A percentile compares a stretch with the other conserved stretches of the same genome.
These are phyloP conservation scores for Beauveria brongniartii DNA, from an alignment of 2,329 filamentous ascomycete genomes.

Conservation along the genomic window DNA sequence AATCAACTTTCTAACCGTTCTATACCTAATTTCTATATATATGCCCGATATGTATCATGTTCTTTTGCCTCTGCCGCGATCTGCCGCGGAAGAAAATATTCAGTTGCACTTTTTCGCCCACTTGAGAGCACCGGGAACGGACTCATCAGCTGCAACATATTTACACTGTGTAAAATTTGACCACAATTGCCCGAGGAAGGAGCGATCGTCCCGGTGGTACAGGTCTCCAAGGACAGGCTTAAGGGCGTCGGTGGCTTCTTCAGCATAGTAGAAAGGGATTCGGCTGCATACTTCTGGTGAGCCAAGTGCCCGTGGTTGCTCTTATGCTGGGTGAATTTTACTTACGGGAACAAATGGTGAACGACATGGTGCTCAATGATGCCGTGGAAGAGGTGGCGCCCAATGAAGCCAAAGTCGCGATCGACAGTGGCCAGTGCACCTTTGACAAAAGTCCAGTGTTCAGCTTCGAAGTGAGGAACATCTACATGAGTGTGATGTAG, in stretches of 20 bases:
- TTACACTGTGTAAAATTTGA: constrained; percentile 37
- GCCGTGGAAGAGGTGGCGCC: constrained; percentile 57
- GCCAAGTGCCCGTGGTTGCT: not conserved
- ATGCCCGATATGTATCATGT: too few relatives aligned
- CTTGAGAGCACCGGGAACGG: constrained; percentile 13
- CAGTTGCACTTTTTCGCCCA: constrained; percentile 12
- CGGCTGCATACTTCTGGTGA: constrained; percentile 19
- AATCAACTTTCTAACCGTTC: not conserved
- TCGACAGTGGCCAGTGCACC: constrained; percentile 57
- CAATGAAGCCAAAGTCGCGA: constrained; percentile 56
- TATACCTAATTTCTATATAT: not conserved
- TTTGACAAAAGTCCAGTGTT: constrained; percentile 53
- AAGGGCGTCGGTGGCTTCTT: constrained; percentile 50
- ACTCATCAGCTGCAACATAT: constrained; percentile 35
- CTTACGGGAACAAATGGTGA: constrained; percentile 52
- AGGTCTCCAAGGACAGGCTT: constrained; percentile 46
- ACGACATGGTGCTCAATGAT: constrained; percentile 59
- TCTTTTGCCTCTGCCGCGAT: too few relatives aligned
- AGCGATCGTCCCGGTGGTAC: constrained; percentile 39
- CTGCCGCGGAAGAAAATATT: too few relatives aligned
- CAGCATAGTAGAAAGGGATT: constrained; percentile 54
- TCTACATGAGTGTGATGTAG: constrained; percentile 49
- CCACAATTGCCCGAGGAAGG: constrained; percentile 39
- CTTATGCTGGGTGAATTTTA: not conserved
- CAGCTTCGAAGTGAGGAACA: constrained; percentile 50